phyloP scores from a whole-genome alignment of 306 rosid genomes.

The Trifolium subterraneum region DNA sequence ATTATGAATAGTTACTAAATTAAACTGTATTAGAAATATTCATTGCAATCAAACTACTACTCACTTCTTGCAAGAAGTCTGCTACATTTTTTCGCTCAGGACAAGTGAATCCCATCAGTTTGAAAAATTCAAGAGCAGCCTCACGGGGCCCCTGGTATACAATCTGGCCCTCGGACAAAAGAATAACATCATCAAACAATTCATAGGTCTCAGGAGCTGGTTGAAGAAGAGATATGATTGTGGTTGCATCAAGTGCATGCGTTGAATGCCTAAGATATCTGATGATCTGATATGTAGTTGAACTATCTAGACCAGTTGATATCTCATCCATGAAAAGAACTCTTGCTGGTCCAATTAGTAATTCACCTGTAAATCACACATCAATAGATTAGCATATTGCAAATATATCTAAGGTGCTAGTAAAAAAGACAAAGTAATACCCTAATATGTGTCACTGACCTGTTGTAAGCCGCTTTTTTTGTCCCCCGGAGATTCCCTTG shows the following conservation, averaged over 20 bases:
- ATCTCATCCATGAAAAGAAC: constrained; percentile 98
- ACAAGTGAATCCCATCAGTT: constrained; percentile 85
- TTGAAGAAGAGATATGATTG: constrained; percentile 93
- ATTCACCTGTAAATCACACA: constrained; percentile 74
- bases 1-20: constrained; percentile 37
- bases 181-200: constrained; percentile 92
- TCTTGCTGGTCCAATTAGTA: constrained; percentile 96
- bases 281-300: constrained; percentile 92
- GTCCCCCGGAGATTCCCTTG: constrained; percentile 98
- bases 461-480: constrained; percentile 98
- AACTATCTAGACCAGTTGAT: constrained; percentile 96
- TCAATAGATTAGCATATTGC: constrained; percentile 42
- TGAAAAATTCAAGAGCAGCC: constrained; percentile 76
- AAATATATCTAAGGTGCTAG: constrained; percentile 36
- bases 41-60: constrained; percentile 42
- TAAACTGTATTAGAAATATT: constrained; percentile 33
- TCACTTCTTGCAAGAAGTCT: constrained; percentile 96
- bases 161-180: constrained; percentile 93
- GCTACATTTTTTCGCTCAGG: constrained; percentile 95
- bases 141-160: constrained; percentile 92
- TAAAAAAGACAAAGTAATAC: constrained; percentile 32
- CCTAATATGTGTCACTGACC: constrained; percentile 50
- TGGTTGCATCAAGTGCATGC: constrained; percentile 82
- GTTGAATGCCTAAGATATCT: constrained; percentile 92
- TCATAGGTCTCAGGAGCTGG: constrained; percentile 99